phyloP scores from a whole-genome alignment of 2,329 filamentous ascomycete species.

The Penicillium sclerotigenum region DNA sequence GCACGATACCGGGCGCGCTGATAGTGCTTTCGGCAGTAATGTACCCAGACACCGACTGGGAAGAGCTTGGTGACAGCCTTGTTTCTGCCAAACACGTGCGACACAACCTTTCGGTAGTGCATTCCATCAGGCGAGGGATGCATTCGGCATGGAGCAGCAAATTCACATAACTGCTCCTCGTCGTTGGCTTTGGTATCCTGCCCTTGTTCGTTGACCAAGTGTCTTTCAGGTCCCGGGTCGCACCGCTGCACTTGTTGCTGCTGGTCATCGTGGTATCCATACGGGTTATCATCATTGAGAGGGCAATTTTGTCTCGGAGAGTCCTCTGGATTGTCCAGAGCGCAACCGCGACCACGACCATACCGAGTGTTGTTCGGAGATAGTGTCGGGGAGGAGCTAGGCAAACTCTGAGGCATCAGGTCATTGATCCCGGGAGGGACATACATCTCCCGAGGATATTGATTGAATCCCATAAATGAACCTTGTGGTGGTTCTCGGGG shows the following conservation, averaged over 20 bases:
- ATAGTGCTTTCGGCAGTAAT: conserved; percentile 78
- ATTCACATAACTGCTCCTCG: conserved; percentile 11
- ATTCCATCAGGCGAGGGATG: conserved; percentile 31
- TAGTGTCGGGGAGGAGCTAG: not conserved
- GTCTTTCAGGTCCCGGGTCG: not conserved
- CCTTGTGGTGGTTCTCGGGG: not conserved
- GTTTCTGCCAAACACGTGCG: conserved; percentile 79
- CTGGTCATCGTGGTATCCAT: not conserved
- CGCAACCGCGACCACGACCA: not conserved
- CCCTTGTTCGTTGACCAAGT: not conserved
- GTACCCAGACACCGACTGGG: conserved; percentile 67
- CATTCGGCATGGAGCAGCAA: conserved; percentile 15
- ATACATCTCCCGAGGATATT: not conserved
- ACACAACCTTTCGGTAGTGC: conserved; percentile 69
- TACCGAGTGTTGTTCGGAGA: not conserved
- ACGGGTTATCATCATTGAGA: not conserved
- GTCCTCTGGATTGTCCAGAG: not conserved
- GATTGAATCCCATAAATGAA: not conserved
- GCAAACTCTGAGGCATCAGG: not conserved
- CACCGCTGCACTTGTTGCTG: not conserved
- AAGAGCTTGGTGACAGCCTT: conserved; percentile 72
- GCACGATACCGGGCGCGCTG: conserved; percentile 72
- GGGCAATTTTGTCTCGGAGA: not conserved
- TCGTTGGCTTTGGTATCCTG: not conserved
- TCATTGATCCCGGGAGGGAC: not conserved